These are phyloP conservation scores for Strobilomyces dryophilus DNA, from an alignment of 768 basidiomycete genomes.

Conservation along the genomic window DNA sequence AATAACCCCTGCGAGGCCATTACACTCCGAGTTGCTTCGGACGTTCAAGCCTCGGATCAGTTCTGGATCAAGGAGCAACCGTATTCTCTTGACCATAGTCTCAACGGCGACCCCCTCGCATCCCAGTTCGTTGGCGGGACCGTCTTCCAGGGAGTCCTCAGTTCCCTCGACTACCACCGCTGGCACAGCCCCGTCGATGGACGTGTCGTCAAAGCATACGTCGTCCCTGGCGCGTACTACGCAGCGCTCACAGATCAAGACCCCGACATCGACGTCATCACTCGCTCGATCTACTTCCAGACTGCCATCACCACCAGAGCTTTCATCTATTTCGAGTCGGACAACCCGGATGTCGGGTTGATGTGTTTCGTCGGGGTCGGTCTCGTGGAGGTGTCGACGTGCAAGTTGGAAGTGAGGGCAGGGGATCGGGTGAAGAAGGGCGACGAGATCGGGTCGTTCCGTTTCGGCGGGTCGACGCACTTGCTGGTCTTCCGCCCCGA, in stretches of 20 bases:
- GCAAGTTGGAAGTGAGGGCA: slow-evolving; percentile 43
- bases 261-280: slow-evolving; percentile 22
- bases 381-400: slow-evolving; percentile 61
- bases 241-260: slow-evolving; percentile 31
- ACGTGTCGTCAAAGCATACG: slow-evolving; percentile 35
- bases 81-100: slow-evolving; percentile 56
- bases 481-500: slow-evolving; percentile 41
- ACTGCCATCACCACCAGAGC: slow-evolving; percentile 35
- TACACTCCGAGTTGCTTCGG: slow-evolving; percentile 36
- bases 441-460: slow-evolving; percentile 58
- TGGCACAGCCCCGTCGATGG: slow-evolving; percentile 60
- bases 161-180: slow-evolving; percentile 53
- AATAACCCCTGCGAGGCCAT: slow-evolving; percentile 52
- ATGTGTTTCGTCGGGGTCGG: slow-evolving; percentile 59
- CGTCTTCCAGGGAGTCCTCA: slow-evolving; percentile 55
- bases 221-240: slow-evolving; percentile 51
- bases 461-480: slow-evolving; percentile 58
- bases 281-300: background rate
- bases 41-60: slow-evolving; percentile 38
- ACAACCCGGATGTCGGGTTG: slow-evolving; percentile 50
- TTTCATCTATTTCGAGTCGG: slow-evolving; percentile 55
- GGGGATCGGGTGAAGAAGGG: slow-evolving; percentile 49
- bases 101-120: slow-evolving; percentile 39
- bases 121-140: slow-evolving; percentile 46
- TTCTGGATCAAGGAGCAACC: slow-evolving; percentile 64